Evolutionary conservation across 108 stramenopile genomes (phyloP), one percentile per base, ranked within the genome.

Genomic region (Pseudonitzschia pungens): DNA sequence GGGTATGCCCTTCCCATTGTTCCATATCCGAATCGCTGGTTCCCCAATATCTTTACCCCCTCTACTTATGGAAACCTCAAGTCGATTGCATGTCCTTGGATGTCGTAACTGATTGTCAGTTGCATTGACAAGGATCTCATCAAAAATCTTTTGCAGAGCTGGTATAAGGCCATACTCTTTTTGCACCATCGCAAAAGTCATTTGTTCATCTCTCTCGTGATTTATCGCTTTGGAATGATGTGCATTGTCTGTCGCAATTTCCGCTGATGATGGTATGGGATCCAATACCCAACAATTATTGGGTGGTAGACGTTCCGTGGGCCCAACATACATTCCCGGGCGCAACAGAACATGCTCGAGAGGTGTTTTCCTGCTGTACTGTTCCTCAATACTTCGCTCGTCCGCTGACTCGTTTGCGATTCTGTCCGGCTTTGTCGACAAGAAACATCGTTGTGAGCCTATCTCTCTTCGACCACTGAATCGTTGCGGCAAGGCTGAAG

Each of bases 351-450:
- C 98, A 86, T 99, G 99, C 79, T 99, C 97, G 27, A 98, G 78
- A 76, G 98, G 99, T 3, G 97, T 98, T 86, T 97, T 99, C 76
- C 96, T 96, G 81, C 93, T 93, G 85, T 99, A 99, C 28, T 85
- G 88, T 62, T 97, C 78, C 78, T 99, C 97, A 58, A 97, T 77
- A 16, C 87, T 65, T 57, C 69, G 69, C 15, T 73, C 68, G 1
- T 22, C 20, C 36, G 0, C 36, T 36, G 36, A 36, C 36, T 36
- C 36, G 2, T 36, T 2, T 5, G 6, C 36, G 4, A 36, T 6
- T 2, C 6, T 36, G 2, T 2, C 36, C 36, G 36, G 36, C n/a
- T 51, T 51, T 3, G 50, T n/a, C n/a, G 20, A 16, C 3, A n/a
- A 51, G 20, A 16, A 51, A 51, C 3, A 51, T n/a, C 50, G 16